A percentile compares a stretch with the other conserved stretches of the same genome.
phyloP scores from a whole-genome alignment of 2,329 filamentous ascomycete genomes.

The Epichloe sp. region DNA sequence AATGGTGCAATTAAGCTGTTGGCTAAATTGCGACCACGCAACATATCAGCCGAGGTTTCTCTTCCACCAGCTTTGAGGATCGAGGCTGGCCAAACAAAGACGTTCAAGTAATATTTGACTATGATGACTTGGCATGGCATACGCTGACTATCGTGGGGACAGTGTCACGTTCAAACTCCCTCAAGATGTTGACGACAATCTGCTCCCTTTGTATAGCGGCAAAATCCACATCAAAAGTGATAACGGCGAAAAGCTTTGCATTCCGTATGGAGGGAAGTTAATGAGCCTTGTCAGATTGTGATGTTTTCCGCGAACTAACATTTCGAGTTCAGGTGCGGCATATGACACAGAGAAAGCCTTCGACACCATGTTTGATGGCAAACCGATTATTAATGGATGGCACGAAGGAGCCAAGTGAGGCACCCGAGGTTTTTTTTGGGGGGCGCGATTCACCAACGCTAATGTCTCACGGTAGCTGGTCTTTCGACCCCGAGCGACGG shows the following conservation, averaged over 20 bases:
- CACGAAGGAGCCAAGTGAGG: conserved; percentile 8
- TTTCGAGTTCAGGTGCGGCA: conserved; percentile 16
- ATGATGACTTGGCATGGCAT: neutral
- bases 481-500: conserved; percentile 17
- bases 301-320: neutral
- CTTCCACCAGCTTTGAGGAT: conserved; percentile 16
- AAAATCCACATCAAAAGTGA: conserved; percentile 28
- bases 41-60: conserved; percentile 16
- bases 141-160: too few relatives aligned
- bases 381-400: conserved; percentile 11
- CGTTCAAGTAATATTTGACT: conserved; percentile 13
- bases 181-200: conserved; percentile 16
- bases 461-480: conserved; percentile 15
- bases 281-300: neutral
- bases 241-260: conserved; percentile 26
- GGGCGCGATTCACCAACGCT: neutral
- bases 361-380: conserved; percentile 20
- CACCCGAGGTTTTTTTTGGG: neutral
- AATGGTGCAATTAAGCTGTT: conserved; percentile 17
- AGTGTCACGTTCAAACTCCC: conserved; percentile 20
- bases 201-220: conserved; percentile 30
- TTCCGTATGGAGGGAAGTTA: conserved; percentile 27
- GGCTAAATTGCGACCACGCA: conserved; percentile 15
- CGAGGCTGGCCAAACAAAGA: conserved; percentile 16
- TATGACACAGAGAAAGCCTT: conserved; percentile 27